These are phyloP conservation scores for Colletotrichum incanum DNA, from an alignment of 2,329 filamentous ascomycete species.

Conservation along the genomic window DNA sequence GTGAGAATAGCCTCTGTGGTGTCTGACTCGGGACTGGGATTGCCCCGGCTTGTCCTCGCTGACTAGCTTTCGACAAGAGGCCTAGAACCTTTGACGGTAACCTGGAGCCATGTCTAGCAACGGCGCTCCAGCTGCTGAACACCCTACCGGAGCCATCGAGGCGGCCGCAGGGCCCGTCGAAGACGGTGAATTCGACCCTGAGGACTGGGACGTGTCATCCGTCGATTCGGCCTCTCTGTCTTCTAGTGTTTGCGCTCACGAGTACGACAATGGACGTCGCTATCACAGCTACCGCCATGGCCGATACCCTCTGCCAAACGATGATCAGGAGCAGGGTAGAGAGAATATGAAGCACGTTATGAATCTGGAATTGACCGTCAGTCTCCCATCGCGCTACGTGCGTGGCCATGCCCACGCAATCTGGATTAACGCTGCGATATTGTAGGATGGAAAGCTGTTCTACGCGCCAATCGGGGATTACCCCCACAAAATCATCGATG, in stretches of 20 bases:
- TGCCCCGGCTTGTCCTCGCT: not conserved
- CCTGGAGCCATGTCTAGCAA: not conserved
- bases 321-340: not conserved
- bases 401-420: too few relatives aligned
- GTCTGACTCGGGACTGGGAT: not conserved
- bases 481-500: constrained; percentile 59
- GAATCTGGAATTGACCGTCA: not conserved
- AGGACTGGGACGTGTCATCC: too few relatives aligned
- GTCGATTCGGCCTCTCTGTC: not conserved
- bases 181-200: not conserved
- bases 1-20: not conserved
- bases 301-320: not conserved
- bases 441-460: constrained; percentile 49
- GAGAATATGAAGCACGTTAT: not conserved
- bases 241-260: not conserved
- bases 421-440: too few relatives aligned
- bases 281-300: not conserved
- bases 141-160: not conserved
- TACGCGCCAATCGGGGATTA: constrained; percentile 51
- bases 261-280: not conserved
- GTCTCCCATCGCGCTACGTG: too few relatives aligned
- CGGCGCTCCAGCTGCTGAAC: not conserved
- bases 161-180: too few relatives aligned
- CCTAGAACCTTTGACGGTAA: not conserved
- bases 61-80: not conserved